Evolutionary conservation across 257 asterid genomes (phyloP).

Genomic region (Thymus mandschuricus): DNA sequence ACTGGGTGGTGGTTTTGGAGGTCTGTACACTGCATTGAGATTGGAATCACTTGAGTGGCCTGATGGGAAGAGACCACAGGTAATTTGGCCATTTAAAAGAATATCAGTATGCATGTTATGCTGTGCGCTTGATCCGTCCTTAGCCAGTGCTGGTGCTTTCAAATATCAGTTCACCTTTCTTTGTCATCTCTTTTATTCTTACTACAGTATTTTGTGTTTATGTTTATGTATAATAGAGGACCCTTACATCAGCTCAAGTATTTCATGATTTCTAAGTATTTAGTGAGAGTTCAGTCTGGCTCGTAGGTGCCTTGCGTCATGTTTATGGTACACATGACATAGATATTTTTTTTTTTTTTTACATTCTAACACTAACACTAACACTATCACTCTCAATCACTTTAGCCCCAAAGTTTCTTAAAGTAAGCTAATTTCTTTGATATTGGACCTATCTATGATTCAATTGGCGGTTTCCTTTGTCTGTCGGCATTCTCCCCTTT

Average conservation of each 20-base stretch:
- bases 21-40: conserved; percentile 93
- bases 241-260: background rate
- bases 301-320: too few relatives aligned
- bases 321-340: too few relatives aligned
- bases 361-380: too few relatives aligned
- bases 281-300: background rate
- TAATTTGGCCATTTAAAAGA: conserved; percentile 28
- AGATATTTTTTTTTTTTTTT: too few relatives aligned
- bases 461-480: too few relatives aligned
- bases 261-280: conserved; percentile 6
- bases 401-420: too few relatives aligned
- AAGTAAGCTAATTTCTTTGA: too few relatives aligned
- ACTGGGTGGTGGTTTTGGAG: conserved; percentile 99
- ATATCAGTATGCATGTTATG: conserved; percentile 12
- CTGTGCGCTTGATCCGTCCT: conserved; percentile 7
- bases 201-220: background rate
- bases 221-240: background rate
- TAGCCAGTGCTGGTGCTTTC: background rate
- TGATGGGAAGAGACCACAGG: conserved; percentile 94
- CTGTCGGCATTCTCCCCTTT: too few relatives aligned
- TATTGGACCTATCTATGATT: too few relatives aligned
- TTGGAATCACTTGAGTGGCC: conserved; percentile 96
- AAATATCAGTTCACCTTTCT: background rate
- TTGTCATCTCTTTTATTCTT: conserved; percentile 1
- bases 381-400: too few relatives aligned